Evolutionary conservation across 1,139 yeast species (phyloP).

Genomic region (Taphrina flavorubra): DNA sequence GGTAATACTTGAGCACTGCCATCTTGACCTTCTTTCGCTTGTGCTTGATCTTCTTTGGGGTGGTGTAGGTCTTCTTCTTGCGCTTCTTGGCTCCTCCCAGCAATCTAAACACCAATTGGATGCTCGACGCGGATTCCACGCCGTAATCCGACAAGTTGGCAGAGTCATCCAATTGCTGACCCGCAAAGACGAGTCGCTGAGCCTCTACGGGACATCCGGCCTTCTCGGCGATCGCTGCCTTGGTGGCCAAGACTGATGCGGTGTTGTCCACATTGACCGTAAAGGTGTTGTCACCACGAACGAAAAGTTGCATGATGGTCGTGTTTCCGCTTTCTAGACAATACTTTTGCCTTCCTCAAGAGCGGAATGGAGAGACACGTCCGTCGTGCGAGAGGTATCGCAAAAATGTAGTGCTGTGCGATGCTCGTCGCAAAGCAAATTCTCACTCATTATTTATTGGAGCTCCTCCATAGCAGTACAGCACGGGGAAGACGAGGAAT

Average conservation of each 20-base stretch:
- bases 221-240: slow-evolving; percentile 98
- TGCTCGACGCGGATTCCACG: slow-evolving; percentile 99
- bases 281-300: slow-evolving; percentile 99
- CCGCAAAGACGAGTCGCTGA: slow-evolving; percentile 99
- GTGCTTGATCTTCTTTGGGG: slow-evolving; percentile 99
- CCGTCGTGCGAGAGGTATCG: background rate
- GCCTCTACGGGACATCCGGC: slow-evolving; percentile 99
- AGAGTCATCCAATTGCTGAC: slow-evolving; percentile 99
- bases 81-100: slow-evolving; percentile 99
- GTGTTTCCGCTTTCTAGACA: slow-evolving; percentile 23
- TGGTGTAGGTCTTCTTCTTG: slow-evolving; percentile 99
- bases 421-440: slow-evolving; percentile 11
- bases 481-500: background rate
- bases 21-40: slow-evolving; percentile 99
- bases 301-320: slow-evolving; percentile 55
- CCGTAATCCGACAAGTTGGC: slow-evolving; percentile 99
- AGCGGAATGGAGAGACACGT: background rate
- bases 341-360: slow-evolving; percentile 22
- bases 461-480: slow-evolving; percentile 22
- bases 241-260: slow-evolving; percentile 99
- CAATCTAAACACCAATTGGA: slow-evolving; percentile 96
- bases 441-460: slow-evolving; percentile 14
- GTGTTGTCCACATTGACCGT: slow-evolving; percentile 94
- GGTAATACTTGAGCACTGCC: slow-evolving; percentile 99
- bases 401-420: background rate